Conservation (phyloP, 1,284 basidiomycete species). For the Trametes versicolor region DNA sequence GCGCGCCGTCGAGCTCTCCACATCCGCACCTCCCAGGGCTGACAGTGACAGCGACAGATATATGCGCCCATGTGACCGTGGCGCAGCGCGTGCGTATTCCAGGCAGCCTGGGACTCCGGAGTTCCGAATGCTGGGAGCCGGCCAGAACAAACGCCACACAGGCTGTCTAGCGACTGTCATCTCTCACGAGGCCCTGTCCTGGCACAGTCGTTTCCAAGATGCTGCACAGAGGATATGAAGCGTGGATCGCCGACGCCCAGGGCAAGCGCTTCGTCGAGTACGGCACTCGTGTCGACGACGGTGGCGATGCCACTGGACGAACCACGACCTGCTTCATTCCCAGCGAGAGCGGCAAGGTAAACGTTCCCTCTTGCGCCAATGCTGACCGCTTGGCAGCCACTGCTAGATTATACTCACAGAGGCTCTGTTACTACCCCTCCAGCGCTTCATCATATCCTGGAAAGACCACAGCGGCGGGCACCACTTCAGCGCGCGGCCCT, state of each 20-base stretch:
- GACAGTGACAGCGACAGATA: neutral
- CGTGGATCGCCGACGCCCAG: neutral
- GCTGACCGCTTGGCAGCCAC: too few relatives aligned
- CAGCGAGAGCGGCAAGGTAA: neutral
- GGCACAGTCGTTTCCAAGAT: neutral
- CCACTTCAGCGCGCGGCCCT: neutral
- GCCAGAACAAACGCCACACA: neutral
- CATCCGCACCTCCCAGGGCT: neutral
- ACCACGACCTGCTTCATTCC: neutral
- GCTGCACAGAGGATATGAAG: neutral
- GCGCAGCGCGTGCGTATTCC: too few relatives aligned
- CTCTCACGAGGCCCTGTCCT: neutral
- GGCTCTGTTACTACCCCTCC: neutral
- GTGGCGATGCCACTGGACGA: neutral
- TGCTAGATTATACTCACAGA: neutral
- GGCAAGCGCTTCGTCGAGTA: neutral
- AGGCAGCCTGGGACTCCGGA: too few relatives aligned
- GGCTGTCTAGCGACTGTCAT: neutral
- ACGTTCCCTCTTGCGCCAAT: too few relatives aligned
- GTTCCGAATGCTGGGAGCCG: too few relatives aligned
- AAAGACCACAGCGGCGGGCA: slow-evolving; percentile 11
- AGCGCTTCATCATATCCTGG: slow-evolving; percentile 10
- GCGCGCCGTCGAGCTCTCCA: neutral
- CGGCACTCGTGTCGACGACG: neutral
- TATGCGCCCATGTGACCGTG: slow-evolving; percentile 8